Conservation (phyloP, 352 stramenopile species). For the Phytophthora rubi region DNA sequence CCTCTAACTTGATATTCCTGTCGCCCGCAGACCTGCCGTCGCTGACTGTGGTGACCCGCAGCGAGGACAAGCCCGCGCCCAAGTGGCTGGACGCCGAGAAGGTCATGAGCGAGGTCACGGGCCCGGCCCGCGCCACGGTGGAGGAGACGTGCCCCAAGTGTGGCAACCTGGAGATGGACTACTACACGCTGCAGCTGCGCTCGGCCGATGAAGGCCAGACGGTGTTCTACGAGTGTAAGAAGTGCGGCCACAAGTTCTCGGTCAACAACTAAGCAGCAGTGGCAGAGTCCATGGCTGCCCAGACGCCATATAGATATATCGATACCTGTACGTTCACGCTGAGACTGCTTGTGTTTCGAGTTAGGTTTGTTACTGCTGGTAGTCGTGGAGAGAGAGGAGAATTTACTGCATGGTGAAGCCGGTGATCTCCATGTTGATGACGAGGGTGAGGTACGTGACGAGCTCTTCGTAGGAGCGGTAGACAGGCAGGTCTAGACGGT, state of each 20-base stretch:
- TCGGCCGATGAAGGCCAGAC: slow-evolving; percentile 99
- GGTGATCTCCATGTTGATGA: slow-evolving; percentile 98
- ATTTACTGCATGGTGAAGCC: slow-evolving; percentile 96
- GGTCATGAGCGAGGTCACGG: slow-evolving; percentile 82
- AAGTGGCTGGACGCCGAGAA: slow-evolving; percentile 84
- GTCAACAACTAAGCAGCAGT: slow-evolving; percentile 80
- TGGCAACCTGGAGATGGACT: slow-evolving; percentile 96
- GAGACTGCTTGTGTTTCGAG: slow-evolving; percentile 4
- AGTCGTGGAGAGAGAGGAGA: not conserved
- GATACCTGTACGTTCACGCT: slow-evolving; percentile 40
- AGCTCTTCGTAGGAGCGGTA: slow-evolving; percentile 84
- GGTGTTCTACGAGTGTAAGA: slow-evolving; percentile 99
- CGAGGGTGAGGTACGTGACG: slow-evolving; percentile 95
- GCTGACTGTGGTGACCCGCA: slow-evolving; percentile 75
- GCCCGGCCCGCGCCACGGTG: slow-evolving; percentile 93
- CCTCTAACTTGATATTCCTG: not conserved
- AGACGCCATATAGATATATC: slow-evolving; percentile 39
- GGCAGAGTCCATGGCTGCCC: not conserved
- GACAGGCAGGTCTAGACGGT: slow-evolving; percentile 85
- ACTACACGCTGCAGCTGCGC: slow-evolving; percentile 99
- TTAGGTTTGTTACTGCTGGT: slow-evolving; percentile 7
- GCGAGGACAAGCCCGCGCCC: slow-evolving; percentile 76
- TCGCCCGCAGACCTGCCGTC: slow-evolving; percentile 72
- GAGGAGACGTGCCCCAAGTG: slow-evolving; percentile 99
- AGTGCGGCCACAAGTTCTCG: slow-evolving; percentile 93